A percentile compares a stretch with the other conserved stretches of the same genome.
Evolutionary conservation across 768 basidiomycete genomes (phyloP).

Genomic region (Lactarius trivialis): DNA sequence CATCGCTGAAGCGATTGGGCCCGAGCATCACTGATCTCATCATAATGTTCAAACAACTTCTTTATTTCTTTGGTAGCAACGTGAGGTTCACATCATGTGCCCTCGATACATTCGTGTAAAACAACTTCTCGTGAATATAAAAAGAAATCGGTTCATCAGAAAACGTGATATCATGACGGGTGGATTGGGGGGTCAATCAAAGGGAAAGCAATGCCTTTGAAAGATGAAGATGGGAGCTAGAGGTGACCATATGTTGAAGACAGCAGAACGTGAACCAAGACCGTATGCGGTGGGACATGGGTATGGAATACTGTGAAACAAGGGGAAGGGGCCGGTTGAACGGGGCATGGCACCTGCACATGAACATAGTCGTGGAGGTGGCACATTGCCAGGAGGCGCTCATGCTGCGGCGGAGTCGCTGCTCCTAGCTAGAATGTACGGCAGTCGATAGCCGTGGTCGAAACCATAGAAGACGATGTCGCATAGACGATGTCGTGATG

Average conservation of each 20-base stretch:
- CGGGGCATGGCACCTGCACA: not conserved
- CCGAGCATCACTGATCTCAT: not conserved
- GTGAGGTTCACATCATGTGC: not conserved
- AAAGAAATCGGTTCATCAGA: not conserved
- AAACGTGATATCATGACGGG: slow-evolving; percentile 12
- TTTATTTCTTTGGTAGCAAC: not conserved
- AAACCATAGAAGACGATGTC: slow-evolving; percentile 16
- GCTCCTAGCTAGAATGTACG: slow-evolving; percentile 3
- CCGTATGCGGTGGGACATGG: slow-evolving; percentile 1
- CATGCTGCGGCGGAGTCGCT: not conserved
- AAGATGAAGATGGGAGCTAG: not conserved
- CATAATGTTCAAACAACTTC: not conserved
- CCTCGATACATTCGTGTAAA: slow-evolving; percentile 8
- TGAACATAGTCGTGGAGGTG: not conserved
- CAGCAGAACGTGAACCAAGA: not conserved
- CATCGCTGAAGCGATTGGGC: not conserved
- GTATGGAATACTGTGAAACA: not conserved
- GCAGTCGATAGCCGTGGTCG: slow-evolving; percentile 18
- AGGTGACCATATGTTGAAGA: slow-evolving; percentile 5
- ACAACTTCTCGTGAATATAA: not conserved
- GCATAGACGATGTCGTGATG: slow-evolving; percentile 9
- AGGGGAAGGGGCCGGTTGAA: not conserved
- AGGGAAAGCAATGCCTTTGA: not conserved
- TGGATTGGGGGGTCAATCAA: not conserved
- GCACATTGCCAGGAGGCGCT: not conserved